These are phyloP conservation scores for Fraxinus anomala DNA, from an alignment of 257 asterid genomes.

Conservation along the genomic window DNA sequence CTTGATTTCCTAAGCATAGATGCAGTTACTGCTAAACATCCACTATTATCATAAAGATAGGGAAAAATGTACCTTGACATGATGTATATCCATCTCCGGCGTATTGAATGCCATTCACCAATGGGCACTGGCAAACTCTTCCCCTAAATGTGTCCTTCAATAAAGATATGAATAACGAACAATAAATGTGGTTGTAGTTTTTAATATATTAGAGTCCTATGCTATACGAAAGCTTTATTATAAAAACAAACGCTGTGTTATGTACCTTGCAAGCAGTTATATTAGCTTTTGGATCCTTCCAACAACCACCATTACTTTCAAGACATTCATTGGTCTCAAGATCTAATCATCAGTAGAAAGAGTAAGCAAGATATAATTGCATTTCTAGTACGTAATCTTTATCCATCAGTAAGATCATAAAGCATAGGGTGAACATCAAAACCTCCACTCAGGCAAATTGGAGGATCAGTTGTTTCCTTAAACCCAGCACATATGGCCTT, in stretches of 20 bases:
- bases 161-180: conserved; percentile 10
- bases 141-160: conserved; percentile 89
- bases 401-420: not conserved
- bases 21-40: not conserved
- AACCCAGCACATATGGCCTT: conserved; percentile 96
- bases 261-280: conserved; percentile 83
- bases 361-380: conserved; percentile 15
- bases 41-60: not conserved
- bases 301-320: conserved; percentile 82
- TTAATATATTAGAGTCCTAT: not conserved
- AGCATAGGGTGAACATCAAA: conserved; percentile 3
- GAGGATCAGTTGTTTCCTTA: conserved; percentile 87
- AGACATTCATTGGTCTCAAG: conserved; percentile 90
- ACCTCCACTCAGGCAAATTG: conserved; percentile 81
- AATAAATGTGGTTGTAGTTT: not conserved
- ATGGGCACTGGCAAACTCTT: conserved; percentile 87
- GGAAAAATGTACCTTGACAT: conserved; percentile 56
- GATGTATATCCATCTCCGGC: conserved; percentile 82
- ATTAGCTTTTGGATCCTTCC: conserved; percentile 66
- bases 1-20: not conserved
- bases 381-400: not conserved
- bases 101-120: conserved; percentile 65
- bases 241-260: not conserved
- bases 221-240: not conserved
- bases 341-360: conserved; percentile 41